A percentile compares a stretch with the other conserved stretches of the same genome.
Conservation (phyloP, 2,329 filamentous ascomycete genomes). For the Triangularia setosa region DNA sequence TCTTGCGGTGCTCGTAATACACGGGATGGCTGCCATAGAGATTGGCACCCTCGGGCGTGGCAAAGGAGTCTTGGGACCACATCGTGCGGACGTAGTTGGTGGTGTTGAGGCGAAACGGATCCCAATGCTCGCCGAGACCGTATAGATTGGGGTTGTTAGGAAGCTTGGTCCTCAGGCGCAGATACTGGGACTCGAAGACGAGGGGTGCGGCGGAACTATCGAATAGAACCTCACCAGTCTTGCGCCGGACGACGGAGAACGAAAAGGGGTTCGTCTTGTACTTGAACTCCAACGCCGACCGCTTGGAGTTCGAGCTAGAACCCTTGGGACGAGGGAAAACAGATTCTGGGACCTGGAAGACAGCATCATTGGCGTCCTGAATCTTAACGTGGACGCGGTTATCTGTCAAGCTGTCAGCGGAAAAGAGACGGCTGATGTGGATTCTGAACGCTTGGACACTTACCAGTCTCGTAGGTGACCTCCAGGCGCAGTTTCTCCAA, state of each 20-base stretch:
- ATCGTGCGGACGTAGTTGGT: constrained; percentile 67
- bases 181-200: constrained; percentile 74
- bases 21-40: constrained; percentile 71
- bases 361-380: constrained; percentile 63
- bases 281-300: constrained; percentile 46
- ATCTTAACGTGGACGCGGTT: constrained; percentile 72
- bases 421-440: neutral
- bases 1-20: constrained; percentile 67
- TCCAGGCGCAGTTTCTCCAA: constrained; percentile 57
- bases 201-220: constrained; percentile 64
- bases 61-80: constrained; percentile 65
- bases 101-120: constrained; percentile 64
- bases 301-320: constrained; percentile 24
- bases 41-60: constrained; percentile 58
- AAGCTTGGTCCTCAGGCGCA: constrained; percentile 67
- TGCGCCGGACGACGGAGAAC: constrained; percentile 38
- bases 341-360: constrained; percentile 70
- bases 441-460: neutral
- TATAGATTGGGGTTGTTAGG: constrained; percentile 69
- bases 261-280: constrained; percentile 38
- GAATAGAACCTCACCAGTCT: constrained; percentile 55
- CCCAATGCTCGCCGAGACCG: constrained; percentile 74
- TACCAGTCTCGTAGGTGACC: constrained; percentile 60
- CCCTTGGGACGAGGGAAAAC: constrained; percentile 59
- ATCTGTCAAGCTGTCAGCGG: constrained; percentile 38